These are phyloP conservation scores for Harrya chromipes DNA, from an alignment of 768 basidiomycete genomes.

Conservation along the genomic window DNA sequence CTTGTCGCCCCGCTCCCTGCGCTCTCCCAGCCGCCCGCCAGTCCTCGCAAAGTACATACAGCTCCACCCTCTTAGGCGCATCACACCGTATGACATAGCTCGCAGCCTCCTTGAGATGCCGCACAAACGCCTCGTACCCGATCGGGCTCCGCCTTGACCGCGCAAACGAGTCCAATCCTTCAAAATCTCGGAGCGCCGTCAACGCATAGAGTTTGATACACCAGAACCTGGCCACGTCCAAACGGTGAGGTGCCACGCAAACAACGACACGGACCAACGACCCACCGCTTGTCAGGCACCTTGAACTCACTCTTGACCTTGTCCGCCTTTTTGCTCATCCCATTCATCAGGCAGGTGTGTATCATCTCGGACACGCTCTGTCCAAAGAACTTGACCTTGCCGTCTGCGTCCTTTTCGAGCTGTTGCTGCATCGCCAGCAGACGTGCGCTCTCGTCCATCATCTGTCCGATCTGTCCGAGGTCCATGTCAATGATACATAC, in stretches of 20 bases:
- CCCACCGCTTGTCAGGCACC: constrained; percentile 90
- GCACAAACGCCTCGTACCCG: constrained; percentile 90
- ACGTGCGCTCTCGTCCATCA: constrained; percentile 82
- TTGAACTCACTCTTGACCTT: constrained; percentile 87
- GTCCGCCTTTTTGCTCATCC: constrained; percentile 85
- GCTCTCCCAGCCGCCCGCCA: constrained; percentile 87
- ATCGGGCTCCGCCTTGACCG: constrained; percentile 90
- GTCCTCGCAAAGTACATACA: constrained; percentile 89
- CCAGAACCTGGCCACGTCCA: constrained; percentile 68
- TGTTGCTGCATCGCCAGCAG: constrained; percentile 82
- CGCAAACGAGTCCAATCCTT: constrained; percentile 80
- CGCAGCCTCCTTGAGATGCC: constrained; percentile 70
- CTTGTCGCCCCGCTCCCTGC: constrained; percentile 86
- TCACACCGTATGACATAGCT: constrained; percentile 84
- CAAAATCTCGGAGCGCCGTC: constrained; percentile 78
- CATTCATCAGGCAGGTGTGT: constrained; percentile 68
- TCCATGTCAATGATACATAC: background rate
- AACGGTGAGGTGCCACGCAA: background rate
- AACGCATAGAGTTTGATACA: constrained; percentile 86
- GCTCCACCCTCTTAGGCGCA: constrained; percentile 71
- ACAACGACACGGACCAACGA: background rate
- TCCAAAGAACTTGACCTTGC: constrained; percentile 78
- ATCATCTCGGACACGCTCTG: constrained; percentile 87
- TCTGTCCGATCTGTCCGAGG: constrained; percentile 62
- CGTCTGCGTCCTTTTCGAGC: constrained; percentile 80